Evolutionary conservation across 768 basidiomycete genomes (phyloP).

Genomic region (Tulasnella calospora): DNA sequence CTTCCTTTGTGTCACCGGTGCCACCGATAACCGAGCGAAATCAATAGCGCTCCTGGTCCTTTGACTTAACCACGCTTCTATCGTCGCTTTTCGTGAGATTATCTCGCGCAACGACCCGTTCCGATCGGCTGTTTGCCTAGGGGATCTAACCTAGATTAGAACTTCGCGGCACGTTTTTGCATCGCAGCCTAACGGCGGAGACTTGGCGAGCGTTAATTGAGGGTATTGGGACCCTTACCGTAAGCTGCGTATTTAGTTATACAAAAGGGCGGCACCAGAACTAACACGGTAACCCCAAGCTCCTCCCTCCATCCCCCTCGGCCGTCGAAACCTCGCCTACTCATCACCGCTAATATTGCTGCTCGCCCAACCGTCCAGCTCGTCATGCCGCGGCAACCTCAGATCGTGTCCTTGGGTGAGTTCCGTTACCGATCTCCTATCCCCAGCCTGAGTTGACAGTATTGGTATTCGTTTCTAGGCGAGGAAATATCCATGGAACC

Average conservation of each 20-base stretch:
- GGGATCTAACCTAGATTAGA: neutral
- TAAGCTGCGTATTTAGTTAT: neutral
- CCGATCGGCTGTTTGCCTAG: neutral
- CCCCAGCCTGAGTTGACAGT: neutral
- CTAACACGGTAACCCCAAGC: neutral
- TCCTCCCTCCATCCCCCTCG: neutral
- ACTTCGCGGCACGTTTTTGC: neutral
- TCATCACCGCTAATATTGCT: neutral
- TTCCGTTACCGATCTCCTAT: neutral
- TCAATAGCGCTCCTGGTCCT: neutral
- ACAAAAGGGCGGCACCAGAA: neutral
- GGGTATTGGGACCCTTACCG: neutral
- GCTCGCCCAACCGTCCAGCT: neutral
- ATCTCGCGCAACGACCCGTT: slow-evolving; percentile 9
- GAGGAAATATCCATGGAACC: neutral
- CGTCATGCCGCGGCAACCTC: neutral
- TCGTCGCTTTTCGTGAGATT: neutral
- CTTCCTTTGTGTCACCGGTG: neutral
- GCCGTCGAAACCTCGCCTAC: neutral
- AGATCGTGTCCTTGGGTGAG: neutral
- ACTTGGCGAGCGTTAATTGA: neutral
- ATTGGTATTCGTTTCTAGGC: neutral
- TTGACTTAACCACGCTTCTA: neutral
- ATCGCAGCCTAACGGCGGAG: neutral
- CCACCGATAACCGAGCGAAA: slow-evolving; percentile 5